phyloP scores from a whole-genome alignment of 768 basidiomycete genomes.

The Pulveroboletus ravenelii region DNA sequence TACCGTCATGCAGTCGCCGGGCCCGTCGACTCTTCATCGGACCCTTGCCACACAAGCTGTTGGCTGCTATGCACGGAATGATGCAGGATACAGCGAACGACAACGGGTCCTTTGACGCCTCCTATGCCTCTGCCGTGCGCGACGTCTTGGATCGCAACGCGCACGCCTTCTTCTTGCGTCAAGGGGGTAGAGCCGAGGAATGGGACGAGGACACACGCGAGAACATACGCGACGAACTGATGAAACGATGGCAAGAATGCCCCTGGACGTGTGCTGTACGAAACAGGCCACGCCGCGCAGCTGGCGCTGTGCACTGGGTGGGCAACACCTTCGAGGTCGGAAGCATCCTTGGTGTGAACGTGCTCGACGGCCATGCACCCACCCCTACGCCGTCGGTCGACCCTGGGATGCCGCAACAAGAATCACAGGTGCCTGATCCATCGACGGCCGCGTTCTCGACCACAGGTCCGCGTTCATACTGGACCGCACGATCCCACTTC shows the following conservation, averaged over 20 bases:
- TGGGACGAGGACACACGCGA: constrained; percentile 59
- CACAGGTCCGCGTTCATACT: constrained; percentile 18
- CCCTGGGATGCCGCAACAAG: constrained; percentile 2
- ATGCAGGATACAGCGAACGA: constrained; percentile 18
- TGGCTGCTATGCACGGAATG: constrained; percentile 37
- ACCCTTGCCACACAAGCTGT: constrained; percentile 64
- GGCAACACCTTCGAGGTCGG: constrained; percentile 78
- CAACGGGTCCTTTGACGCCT: constrained; percentile 34
- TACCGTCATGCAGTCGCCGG: constrained; percentile 10
- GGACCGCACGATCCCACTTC: constrained; percentile 18
- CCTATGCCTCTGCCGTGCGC: constrained; percentile 30
- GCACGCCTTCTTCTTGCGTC: constrained; percentile 54
- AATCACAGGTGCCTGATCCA: constrained; percentile 5
- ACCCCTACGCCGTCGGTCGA: neutral
- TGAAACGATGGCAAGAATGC: constrained; percentile 57
- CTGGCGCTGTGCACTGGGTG: constrained; percentile 47
- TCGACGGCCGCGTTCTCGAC: constrained; percentile 22
- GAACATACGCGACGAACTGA: constrained; percentile 51
- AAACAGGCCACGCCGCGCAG: constrained; percentile 13
- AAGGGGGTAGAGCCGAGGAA: constrained; percentile 61
- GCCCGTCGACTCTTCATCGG: constrained; percentile 66
- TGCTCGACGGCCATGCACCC: constrained; percentile 35
- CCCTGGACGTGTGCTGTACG: constrained; percentile 55
- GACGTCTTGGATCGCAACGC: constrained; percentile 53
- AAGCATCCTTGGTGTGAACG: constrained; percentile 64